These are phyloP conservation scores for Geotrichum bryndzae DNA, from an alignment of 1,139 yeast species.

Conservation along the genomic window DNA sequence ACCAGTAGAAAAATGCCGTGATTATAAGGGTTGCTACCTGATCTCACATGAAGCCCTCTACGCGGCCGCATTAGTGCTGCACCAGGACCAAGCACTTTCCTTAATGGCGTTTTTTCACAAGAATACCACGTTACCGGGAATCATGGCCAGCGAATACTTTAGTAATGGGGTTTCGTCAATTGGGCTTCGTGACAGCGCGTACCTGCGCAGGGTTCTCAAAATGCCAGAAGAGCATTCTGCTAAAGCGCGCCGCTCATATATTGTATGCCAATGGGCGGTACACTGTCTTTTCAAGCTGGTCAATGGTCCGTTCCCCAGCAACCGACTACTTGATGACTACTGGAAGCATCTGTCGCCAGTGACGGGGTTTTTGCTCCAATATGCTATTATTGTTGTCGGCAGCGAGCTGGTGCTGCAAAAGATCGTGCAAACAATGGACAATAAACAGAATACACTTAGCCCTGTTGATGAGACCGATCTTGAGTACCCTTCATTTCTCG, in stretches of 20 bases:
- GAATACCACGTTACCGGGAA: not conserved
- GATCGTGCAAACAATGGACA: not conserved
- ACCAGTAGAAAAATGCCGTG: not conserved
- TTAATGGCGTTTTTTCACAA: slow-evolving; percentile 2
- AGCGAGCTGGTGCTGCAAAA: slow-evolving; percentile 7
- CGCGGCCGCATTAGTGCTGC: not conserved
- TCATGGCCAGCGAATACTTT: not conserved
- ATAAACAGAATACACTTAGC: not conserved
- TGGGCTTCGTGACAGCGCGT: not conserved
- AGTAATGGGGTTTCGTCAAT: not conserved
- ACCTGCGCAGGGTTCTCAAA: not conserved
- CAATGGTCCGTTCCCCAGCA: not conserved
- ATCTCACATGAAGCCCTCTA: slow-evolving; percentile 8
- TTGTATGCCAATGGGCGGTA: slow-evolving; percentile 12
- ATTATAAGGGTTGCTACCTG: not conserved
- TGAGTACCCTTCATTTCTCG: not conserved
- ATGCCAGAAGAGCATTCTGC: not conserved
- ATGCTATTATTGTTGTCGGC: slow-evolving; percentile 1
- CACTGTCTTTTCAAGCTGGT: slow-evolving; percentile 4
- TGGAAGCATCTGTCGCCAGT: slow-evolving; percentile 7
- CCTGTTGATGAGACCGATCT: not conserved
- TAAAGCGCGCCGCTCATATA: slow-evolving; percentile 7
- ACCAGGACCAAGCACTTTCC: slow-evolving; percentile 1
- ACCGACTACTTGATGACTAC: not conserved
- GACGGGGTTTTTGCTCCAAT: slow-evolving; percentile 1